Percentiles rank a stretch among this genome's conserved stretches.
Conservation (phyloP, 208 protist species). For the Acanthamoeba polyphaga region DNA sequence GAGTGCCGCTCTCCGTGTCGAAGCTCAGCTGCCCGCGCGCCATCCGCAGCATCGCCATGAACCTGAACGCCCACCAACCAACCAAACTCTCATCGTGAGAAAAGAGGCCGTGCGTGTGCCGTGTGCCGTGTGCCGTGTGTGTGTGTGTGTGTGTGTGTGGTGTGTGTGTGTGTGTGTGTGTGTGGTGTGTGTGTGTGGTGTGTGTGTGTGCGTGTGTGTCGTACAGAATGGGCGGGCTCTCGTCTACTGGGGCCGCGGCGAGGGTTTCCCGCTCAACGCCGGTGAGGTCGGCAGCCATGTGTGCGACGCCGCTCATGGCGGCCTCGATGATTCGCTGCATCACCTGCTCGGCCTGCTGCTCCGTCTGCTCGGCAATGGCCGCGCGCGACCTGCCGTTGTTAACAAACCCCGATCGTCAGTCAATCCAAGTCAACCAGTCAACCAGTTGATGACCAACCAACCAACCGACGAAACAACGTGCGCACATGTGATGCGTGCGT, state of each 20-base stretch:
- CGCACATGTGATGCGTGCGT: not conserved
- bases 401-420: no score
- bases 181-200: no score
- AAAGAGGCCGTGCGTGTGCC: no score
- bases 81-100: not conserved
- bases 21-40: not conserved
- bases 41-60: constrained; percentile 58
- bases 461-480: no score
- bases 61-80: not conserved
- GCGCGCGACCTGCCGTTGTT: constrained; percentile 2
- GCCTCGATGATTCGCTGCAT: constrained; percentile 50
- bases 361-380: constrained; percentile 8
- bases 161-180: no score
- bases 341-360: constrained; percentile 29
- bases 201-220: no score
- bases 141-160: no score
- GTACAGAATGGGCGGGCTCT: constrained; percentile 67
- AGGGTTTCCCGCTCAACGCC: constrained; percentile 34
- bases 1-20: not conserved
- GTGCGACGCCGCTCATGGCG: constrained; percentile 23
- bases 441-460: no score
- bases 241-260: not conserved
- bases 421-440: no score
- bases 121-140: no score
- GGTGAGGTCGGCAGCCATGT: constrained; percentile 34